Evolutionary conservation across 2,329 filamentous ascomycete species (phyloP).

Genomic region (Paecilomyces niveus): DNA sequence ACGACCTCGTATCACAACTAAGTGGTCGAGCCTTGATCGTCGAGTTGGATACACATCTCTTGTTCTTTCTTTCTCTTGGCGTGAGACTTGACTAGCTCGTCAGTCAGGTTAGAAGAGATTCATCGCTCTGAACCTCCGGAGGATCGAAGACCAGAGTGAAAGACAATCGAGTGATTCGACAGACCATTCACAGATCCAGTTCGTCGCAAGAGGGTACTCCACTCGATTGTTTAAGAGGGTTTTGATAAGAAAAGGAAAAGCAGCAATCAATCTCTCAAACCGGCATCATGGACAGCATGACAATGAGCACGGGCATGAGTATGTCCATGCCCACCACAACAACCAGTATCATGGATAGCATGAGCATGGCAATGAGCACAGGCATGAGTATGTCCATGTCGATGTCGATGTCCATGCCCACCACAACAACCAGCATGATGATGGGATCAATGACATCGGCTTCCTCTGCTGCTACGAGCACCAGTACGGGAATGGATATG

Average conservation of each 20-base stretch:
- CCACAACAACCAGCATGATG: neutral
- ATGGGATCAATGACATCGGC: slow-evolving; percentile 5
- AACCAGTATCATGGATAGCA: slow-evolving; percentile 1
- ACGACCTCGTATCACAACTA: neutral
- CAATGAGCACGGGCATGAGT: slow-evolving; percentile 1
- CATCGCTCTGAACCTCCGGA: no score
- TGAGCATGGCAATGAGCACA: slow-evolving; percentile 1
- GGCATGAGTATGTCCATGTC: no score
- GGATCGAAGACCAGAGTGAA: no score
- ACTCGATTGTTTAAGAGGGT: no score
- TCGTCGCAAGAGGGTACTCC: no score
- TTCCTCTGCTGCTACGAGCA: slow-evolving; percentile 4
- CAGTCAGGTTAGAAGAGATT: neutral
- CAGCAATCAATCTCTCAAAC: neutral
- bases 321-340: neutral
- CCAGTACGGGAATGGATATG: slow-evolving; percentile 8
- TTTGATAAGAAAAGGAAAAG: neutral
- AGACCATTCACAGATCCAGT: no score
- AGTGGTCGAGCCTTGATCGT: neutral
- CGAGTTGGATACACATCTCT: neutral
- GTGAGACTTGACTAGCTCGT: neutral
- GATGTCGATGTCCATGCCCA: neutral
- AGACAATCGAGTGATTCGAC: no score
- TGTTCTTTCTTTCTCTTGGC: neutral
- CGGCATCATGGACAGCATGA: slow-evolving; percentile 2